phyloP scores from a whole-genome alignment of 805 yeast species.

The Spencermartinsiella europaea region DNA sequence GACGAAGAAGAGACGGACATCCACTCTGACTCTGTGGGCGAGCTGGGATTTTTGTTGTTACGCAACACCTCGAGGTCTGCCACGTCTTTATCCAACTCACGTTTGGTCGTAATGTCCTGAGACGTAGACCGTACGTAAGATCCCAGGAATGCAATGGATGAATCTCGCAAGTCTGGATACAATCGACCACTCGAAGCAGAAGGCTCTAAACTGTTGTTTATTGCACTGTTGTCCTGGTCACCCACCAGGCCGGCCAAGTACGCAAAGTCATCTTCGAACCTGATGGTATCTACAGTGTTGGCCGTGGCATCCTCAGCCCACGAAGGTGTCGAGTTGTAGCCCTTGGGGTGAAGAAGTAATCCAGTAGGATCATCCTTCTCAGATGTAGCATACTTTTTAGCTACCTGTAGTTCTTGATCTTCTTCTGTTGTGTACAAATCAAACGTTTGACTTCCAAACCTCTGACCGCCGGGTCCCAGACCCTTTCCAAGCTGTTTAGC shows the following conservation, averaged over 20 bases:
- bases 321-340: neutral
- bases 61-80: neutral
- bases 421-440: no score
- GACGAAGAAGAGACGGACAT: constrained; percentile 2
- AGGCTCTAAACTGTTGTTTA: neutral
- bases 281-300: constrained; percentile 14
- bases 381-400: no score
- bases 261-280: constrained; percentile 29
- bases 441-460: neutral
- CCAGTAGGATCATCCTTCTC: no score
- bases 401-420: no score
- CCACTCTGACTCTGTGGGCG: constrained; percentile 5
- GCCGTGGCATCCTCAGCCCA: neutral
- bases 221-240: constrained; percentile 18
- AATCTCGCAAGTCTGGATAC: constrained; percentile 31
- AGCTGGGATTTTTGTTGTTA: constrained; percentile 1
- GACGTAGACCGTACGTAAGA: constrained; percentile 16
- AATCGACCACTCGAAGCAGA: constrained; percentile 14
- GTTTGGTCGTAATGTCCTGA: neutral
- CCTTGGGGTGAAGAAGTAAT: no score
- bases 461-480: no score
- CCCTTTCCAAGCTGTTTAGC: neutral
- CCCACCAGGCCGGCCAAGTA: constrained; percentile 31
- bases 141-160: constrained; percentile 31
- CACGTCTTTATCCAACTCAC: neutral